Conservation (phyloP, 2,329 filamentous ascomycete genomes). For the Penicillium sp. region DNA sequence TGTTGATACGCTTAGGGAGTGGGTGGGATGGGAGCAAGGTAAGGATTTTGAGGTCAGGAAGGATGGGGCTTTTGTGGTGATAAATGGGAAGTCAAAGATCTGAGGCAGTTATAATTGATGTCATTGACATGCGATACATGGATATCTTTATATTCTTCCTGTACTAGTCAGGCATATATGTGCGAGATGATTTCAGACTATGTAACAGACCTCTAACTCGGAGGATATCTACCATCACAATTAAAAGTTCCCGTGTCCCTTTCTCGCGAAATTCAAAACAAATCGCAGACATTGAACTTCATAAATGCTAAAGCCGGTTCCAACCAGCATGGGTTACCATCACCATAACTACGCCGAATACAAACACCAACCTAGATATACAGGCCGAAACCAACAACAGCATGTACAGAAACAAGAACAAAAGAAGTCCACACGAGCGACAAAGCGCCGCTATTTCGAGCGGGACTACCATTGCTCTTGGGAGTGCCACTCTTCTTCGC, state of each 20-base stretch:
- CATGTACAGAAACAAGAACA: background rate
- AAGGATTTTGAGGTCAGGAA: conserved; percentile 63
- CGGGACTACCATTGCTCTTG: background rate
- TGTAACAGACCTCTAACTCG: background rate
- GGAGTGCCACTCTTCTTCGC: background rate
- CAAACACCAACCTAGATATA: background rate
- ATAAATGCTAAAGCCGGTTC: background rate
- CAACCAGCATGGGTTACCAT: background rate
- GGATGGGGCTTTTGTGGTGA: conserved; percentile 60
- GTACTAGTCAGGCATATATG: background rate
- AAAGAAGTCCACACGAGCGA: background rate
- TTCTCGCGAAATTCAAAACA: background rate
- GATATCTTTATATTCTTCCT: background rate
- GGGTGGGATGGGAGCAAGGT: conserved; percentile 75
- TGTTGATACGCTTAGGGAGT: too few relatives aligned
- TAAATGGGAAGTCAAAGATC: conserved; percentile 24
- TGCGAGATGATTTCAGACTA: background rate
- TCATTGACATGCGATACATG: background rate
- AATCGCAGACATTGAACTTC: background rate
- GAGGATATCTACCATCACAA: background rate
- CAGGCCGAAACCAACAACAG: background rate
- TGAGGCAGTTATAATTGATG: background rate
- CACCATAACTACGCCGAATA: background rate
- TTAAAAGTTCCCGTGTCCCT: background rate
- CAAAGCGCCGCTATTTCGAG: background rate